phyloP scores from a whole-genome alignment of 1,284 basidiomycete species.

The Blastosporella zonata region DNA sequence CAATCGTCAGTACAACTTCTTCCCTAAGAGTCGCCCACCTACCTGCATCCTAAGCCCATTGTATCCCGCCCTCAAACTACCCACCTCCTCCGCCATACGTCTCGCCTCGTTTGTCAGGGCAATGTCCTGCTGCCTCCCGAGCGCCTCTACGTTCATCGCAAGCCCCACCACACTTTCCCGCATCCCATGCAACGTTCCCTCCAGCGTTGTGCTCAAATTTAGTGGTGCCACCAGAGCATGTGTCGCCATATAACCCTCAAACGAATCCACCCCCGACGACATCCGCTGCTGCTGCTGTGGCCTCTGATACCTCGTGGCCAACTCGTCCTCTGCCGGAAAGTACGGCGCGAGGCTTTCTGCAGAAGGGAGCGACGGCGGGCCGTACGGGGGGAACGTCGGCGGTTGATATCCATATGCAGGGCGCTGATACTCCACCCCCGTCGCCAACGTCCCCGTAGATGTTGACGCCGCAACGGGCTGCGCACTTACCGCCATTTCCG shows the following conservation, averaged over 20 bases:
- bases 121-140: slow-evolving; percentile 61
- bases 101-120: slow-evolving; percentile 69
- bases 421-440: slow-evolving; percentile 3
- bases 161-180: slow-evolving; percentile 60
- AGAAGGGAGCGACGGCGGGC: slow-evolving; percentile 22
- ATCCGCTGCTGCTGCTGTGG: slow-evolving; percentile 2
- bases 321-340: slow-evolving; percentile 39
- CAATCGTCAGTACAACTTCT: slow-evolving; percentile 4
- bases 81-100: slow-evolving; percentile 74
- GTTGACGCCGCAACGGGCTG: slow-evolving; percentile 24
- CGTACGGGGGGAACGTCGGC: slow-evolving; percentile 8
- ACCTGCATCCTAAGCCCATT: slow-evolving; percentile 83
- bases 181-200: slow-evolving; percentile 56
- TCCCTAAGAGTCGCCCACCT: slow-evolving; percentile 13
- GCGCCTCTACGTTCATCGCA: slow-evolving; percentile 58
- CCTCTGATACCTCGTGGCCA: slow-evolving; percentile 9
- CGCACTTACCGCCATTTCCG: slow-evolving; percentile 22
- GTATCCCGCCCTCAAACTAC: slow-evolving; percentile 67
- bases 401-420: slow-evolving; percentile 8
- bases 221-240: slow-evolving; percentile 49
- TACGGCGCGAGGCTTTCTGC: slow-evolving; percentile 46
- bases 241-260: slow-evolving; percentile 16
- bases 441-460: slow-evolving; percentile 3
- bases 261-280: slow-evolving; percentile 4
- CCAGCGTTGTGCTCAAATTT: slow-evolving; percentile 56